These are phyloP conservation scores for Suillus bovinus DNA, from an alignment of 768 basidiomycete species.

Conservation along the genomic window DNA sequence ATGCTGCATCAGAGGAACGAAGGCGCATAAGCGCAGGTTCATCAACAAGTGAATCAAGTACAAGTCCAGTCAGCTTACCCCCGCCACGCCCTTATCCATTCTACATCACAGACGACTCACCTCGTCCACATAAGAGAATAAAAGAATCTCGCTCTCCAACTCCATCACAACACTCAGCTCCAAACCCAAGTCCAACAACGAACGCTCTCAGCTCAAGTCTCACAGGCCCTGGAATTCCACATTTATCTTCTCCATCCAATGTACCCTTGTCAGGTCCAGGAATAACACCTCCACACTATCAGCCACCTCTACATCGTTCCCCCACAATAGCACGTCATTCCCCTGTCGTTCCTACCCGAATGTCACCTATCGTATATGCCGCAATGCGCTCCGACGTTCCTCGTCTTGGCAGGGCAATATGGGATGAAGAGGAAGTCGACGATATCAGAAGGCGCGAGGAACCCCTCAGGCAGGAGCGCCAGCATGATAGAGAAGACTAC, in stretches of 20 bases:
- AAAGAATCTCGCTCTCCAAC: slow-evolving; percentile 18
- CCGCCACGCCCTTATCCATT: slow-evolving; percentile 7
- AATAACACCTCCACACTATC: slow-evolving; percentile 12
- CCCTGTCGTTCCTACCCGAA: slow-evolving; percentile 16
- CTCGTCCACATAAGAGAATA: slow-evolving; percentile 26
- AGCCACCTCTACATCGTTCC: slow-evolving; percentile 13
- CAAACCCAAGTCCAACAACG: background rate
- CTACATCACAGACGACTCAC: slow-evolving; percentile 9
- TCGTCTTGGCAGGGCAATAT: slow-evolving; percentile 7
- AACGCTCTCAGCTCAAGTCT: slow-evolving; percentile 6
- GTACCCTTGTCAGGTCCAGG: slow-evolving; percentile 4
- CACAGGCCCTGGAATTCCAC: slow-evolving; percentile 13
- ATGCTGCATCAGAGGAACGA: slow-evolving; percentile 69
- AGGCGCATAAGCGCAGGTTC: slow-evolving; percentile 42
- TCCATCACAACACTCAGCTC: background rate
- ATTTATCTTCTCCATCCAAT: slow-evolving; percentile 3
- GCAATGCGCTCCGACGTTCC: slow-evolving; percentile 9
- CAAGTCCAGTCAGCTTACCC: slow-evolving; percentile 15
- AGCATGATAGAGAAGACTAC: background rate
- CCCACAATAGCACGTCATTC: slow-evolving; percentile 20
- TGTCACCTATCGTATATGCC: slow-evolving; percentile 2
- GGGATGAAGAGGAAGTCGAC: slow-evolving; percentile 8
- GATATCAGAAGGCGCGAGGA: background rate
- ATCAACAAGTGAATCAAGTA: slow-evolving; percentile 5
- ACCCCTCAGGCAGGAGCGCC: slow-evolving; percentile 19